These are phyloP conservation scores for Diaporthe citriasiana DNA, from an alignment of 2,329 filamentous ascomycete genomes.

Conservation along the genomic window DNA sequence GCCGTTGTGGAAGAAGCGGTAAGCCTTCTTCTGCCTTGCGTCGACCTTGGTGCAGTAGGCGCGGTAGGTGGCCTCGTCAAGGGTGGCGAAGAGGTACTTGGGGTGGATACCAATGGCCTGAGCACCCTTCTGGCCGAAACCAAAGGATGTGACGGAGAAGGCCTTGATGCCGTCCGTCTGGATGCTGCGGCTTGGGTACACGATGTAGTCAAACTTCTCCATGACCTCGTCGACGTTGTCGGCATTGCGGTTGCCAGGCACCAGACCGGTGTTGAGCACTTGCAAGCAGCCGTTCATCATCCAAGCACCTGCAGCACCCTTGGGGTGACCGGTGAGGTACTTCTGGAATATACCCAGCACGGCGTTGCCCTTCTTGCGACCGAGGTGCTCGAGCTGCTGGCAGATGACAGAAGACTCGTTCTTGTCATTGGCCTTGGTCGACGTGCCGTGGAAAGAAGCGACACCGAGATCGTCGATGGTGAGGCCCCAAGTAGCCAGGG, in stretches of 20 bases:
- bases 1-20: conserved; percentile 98
- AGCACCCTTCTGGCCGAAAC: conserved; percentile 98
- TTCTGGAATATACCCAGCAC: conserved; percentile 99
- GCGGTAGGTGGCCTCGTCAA: conserved; percentile 86
- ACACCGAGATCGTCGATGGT: conserved; percentile 96
- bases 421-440: conserved; percentile 99
- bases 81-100: conserved; percentile 94
- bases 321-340: conserved; percentile 97
- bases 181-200: conserved; percentile 94
- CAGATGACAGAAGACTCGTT: conserved; percentile 99
- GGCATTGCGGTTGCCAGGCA: conserved; percentile 97
- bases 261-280: conserved; percentile 92
- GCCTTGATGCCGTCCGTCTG: conserved; percentile 99
- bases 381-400: conserved; percentile 94
- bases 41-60: conserved; percentile 91
- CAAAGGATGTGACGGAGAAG: conserved; percentile 98
- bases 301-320: conserved; percentile 99
- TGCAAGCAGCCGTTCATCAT: conserved; percentile 99
- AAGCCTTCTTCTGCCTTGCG: conserved; percentile 96
- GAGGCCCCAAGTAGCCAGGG: conserved; percentile 96
- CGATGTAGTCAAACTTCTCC: conserved; percentile 98
- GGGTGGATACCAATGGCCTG: conserved; percentile 98
- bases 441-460: conserved; percentile 98
- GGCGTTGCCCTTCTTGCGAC: conserved; percentile 96
- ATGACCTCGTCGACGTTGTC: conserved; percentile 97